A percentile compares a stretch with the other conserved stretches of the same genome.
Evolutionary conservation across 192 early-diverging fungal genomes (phyloP).

Genomic region (Entomortierella chlamydospora): DNA sequence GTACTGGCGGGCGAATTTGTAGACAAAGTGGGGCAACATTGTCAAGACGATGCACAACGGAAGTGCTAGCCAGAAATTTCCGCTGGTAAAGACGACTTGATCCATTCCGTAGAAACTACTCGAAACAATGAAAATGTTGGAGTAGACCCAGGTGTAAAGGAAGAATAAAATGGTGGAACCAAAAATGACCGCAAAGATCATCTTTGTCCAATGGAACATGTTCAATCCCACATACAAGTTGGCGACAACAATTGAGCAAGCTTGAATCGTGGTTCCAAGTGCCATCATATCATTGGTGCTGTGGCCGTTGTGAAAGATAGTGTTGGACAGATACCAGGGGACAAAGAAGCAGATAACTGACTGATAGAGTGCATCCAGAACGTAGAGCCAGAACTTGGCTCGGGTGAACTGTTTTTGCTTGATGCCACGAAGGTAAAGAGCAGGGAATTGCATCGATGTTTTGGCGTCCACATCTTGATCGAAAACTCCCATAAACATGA

Average conservation of each 20-base stretch:
- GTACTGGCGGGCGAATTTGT: constrained; percentile 75
- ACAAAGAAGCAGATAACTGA: constrained; percentile 77
- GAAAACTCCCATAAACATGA: constrained; percentile 79
- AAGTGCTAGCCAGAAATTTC: constrained; percentile 78
- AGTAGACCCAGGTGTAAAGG: constrained; percentile 55
- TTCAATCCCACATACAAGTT: constrained; percentile 85
- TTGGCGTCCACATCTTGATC: constrained; percentile 85
- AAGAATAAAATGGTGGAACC: constrained; percentile 54
- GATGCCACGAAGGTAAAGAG: constrained; percentile 82
- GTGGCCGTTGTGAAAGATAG: constrained; percentile 59
- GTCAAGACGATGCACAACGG: constrained; percentile 69
- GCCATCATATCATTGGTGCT: constrained; percentile 71
- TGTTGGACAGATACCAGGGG: constrained; percentile 62
- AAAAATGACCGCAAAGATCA: constrained; percentile 66
- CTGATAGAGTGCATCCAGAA: constrained; percentile 79
- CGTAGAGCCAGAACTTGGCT: constrained; percentile 80
- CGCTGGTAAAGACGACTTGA: constrained; percentile 68
- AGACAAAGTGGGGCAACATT: constrained; percentile 78
- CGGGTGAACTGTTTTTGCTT: constrained; percentile 78
- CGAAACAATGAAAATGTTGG: constrained; percentile 51
- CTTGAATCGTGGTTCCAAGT: constrained; percentile 79
- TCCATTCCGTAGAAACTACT: constrained; percentile 67
- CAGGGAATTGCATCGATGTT: constrained; percentile 76
- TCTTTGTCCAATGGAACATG: constrained; percentile 81
- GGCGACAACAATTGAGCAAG: constrained; percentile 75